Conservation (phyloP, 345 rosid species). For the Noccaea caerulescens region DNA sequence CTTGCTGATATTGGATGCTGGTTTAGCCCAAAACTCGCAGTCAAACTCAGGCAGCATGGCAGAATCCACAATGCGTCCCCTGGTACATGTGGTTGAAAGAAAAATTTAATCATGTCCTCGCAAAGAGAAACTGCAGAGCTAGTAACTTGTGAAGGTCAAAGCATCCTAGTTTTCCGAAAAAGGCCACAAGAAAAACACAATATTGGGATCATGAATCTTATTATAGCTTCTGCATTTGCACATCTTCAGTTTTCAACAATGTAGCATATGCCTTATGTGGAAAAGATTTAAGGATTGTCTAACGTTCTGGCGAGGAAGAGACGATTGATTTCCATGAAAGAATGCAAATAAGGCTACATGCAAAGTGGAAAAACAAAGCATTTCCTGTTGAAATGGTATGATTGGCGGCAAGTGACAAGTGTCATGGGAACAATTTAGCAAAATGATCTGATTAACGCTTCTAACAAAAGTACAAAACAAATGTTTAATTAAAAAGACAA, state of each 20-base stretch:
- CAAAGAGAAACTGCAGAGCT: conserved; percentile 16
- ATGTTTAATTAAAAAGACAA: conserved; percentile 15
- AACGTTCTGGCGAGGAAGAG: conserved; percentile 11
- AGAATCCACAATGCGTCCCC: conserved; percentile 58
- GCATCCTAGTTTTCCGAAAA: conserved; percentile 17
- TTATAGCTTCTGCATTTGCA: neutral
- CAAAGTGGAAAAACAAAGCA: neutral
- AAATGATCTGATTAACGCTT: conserved; percentile 11
- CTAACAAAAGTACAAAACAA: neutral
- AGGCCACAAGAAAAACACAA: conserved; percentile 11
- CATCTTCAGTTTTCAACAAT: conserved; percentile 23
- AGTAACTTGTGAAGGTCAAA: conserved; percentile 13
- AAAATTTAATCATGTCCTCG: conserved; percentile 26
- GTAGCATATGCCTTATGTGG: conserved; percentile 15
- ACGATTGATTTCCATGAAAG: neutral
- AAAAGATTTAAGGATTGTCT: neutral
- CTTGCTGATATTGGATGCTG: conserved; percentile 47
- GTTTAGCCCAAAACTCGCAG: conserved; percentile 58
- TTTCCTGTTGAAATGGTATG: neutral
- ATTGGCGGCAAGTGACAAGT: neutral
- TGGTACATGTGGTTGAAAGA: conserved; percentile 41
- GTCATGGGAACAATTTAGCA: conserved; percentile 3
- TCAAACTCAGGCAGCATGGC: conserved; percentile 40
- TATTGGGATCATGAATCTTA: conserved; percentile 7
- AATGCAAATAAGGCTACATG: conserved; percentile 12